Conservation (phyloP, 495 filamentous ascomycete genomes). For the Pyrenula aspistea region DNA sequence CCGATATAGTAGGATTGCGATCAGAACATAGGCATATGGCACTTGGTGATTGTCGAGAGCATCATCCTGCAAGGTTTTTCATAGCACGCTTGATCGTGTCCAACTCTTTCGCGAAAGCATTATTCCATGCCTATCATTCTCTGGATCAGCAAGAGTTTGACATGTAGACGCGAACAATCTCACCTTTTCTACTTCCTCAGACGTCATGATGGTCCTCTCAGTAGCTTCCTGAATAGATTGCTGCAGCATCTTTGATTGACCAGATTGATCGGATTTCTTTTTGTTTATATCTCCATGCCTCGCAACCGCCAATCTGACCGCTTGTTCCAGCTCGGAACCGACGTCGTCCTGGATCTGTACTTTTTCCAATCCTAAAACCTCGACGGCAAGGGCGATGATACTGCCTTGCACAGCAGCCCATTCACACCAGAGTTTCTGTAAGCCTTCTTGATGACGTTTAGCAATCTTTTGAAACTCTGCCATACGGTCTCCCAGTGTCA, state of each 20-base stretch:
- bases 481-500: slow-evolving; percentile 10
- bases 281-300: background rate
- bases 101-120: background rate
- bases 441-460: slow-evolving; percentile 3
- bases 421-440: slow-evolving; percentile 8
- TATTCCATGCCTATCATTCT: background rate
- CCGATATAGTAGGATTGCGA: background rate
- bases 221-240: background rate
- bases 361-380: slow-evolving; percentile 3
- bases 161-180: background rate
- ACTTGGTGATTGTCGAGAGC: background rate
- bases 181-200: background rate
- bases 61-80: background rate
- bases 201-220: background rate
- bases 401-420: slow-evolving; percentile 7
- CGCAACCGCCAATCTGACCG: background rate
- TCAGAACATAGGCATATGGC: background rate
- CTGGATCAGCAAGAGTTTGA: background rate
- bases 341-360: background rate
- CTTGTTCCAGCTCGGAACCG: background rate
- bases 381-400: slow-evolving; percentile 1
- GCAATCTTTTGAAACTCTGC: slow-evolving; percentile 9
- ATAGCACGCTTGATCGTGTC: background rate
- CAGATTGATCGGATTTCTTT: background rate
- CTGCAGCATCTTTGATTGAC: background rate